Evolutionary conservation across 495 filamentous ascomycete species (phyloP).

Genomic region (Podospora bellae-mahoneyi): DNA sequence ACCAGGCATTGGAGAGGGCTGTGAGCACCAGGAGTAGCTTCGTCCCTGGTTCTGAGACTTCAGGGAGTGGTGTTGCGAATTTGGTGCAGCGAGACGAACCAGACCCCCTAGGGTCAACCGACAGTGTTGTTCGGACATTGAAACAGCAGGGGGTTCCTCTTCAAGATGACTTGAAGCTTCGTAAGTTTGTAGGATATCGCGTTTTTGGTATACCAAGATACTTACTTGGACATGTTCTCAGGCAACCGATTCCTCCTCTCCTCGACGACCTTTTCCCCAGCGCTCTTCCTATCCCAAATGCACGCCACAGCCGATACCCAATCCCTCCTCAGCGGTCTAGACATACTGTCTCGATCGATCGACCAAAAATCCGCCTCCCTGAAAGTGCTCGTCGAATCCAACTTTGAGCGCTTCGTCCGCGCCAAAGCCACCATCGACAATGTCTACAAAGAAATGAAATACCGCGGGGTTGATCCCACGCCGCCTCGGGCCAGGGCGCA

Average conservation of each 20-base stretch:
- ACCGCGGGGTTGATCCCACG: constrained; percentile 68
- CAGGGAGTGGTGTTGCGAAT: constrained; percentile 64
- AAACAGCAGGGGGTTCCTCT: constrained; percentile 70
- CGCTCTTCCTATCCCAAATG: constrained; percentile 85
- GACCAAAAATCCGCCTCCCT: constrained; percentile 95
- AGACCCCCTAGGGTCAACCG: constrained; percentile 76
- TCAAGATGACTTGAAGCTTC: constrained; percentile 77
- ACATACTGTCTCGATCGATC: constrained; percentile 80
- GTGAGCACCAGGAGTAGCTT: constrained; percentile 62
- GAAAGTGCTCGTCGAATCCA: constrained; percentile 92
- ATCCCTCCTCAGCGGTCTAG: constrained; percentile 71
- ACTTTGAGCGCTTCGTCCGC: constrained; percentile 95
- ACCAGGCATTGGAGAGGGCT: constrained; percentile 75
- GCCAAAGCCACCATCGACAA: constrained; percentile 97
- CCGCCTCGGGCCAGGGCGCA: constrained; percentile 48
- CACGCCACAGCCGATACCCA: constrained; percentile 80
- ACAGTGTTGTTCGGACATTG: constrained; percentile 80
- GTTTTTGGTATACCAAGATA: neutral
- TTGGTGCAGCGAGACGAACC: constrained; percentile 84
- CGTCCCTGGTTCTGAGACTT: constrained; percentile 66
- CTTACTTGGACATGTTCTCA: constrained; percentile 26
- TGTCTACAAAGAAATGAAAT: constrained; percentile 97
- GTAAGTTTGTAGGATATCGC: constrained; percentile 44
- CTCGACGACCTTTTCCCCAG: constrained; percentile 90
- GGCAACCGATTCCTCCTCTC: constrained; percentile 91